Conservation (phyloP, 306 rosid genomes). For the Casuarina glauca region DNA sequence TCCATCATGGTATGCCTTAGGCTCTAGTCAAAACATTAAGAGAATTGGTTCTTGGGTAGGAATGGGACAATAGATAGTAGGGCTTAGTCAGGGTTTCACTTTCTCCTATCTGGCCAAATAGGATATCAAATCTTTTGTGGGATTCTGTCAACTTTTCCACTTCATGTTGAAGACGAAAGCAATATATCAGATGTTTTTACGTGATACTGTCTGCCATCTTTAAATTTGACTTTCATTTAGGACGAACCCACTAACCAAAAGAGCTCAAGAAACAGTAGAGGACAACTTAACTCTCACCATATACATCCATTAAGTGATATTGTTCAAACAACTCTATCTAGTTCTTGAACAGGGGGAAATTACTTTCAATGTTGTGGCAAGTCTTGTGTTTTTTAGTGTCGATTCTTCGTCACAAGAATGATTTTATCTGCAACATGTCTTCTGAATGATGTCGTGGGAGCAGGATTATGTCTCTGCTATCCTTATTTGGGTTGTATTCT, state of each 20-base stretch:
- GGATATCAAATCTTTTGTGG: conserved; percentile 26
- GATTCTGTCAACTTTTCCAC: conserved; percentile 41
- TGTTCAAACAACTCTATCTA: conserved; percentile 26
- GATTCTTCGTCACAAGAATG: neutral
- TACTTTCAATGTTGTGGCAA: neutral
- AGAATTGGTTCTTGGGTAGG: neutral
- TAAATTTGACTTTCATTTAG: neutral
- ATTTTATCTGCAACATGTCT: neutral
- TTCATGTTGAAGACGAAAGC: conserved; percentile 26
- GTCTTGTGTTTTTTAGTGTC: neutral
- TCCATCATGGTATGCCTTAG: neutral
- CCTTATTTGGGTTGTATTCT: neutral
- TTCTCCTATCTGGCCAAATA: conserved; percentile 9
- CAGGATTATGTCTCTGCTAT: neutral
- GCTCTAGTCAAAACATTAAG: neutral
- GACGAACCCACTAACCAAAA: conserved; percentile 31
- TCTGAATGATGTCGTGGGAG: neutral
- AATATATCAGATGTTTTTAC: conserved; percentile 22
- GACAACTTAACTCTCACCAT: conserved; percentile 14
- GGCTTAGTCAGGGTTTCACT: neutral
- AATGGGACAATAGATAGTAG: neutral
- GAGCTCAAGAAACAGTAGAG: conserved; percentile 10
- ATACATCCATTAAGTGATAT: conserved; percentile 31
- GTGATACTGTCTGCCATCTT: conserved; percentile 55
- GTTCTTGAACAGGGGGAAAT: conserved; percentile 9